Conservation (phyloP, 1,284 basidiomycete species). For the Peniophora sp. region DNA sequence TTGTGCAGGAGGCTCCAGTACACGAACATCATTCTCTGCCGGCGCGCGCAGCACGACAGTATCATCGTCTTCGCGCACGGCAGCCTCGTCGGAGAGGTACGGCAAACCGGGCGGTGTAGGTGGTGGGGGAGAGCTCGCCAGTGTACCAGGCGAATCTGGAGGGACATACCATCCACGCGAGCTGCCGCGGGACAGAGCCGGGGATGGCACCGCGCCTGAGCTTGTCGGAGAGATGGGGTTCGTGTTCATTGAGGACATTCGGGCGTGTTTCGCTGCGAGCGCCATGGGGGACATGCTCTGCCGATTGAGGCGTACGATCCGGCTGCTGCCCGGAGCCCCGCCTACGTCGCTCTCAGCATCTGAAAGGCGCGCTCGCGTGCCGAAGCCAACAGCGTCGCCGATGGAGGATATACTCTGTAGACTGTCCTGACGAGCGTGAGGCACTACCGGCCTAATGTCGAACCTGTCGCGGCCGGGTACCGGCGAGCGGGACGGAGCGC, state of each 20-base stretch:
- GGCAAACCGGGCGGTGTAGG: conserved; percentile 27
- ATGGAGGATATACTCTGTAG: conserved; percentile 58
- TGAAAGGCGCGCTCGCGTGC: conserved; percentile 7
- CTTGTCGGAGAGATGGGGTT: no score
- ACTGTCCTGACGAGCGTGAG: conserved; percentile 32
- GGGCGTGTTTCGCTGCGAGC: conserved; percentile 32
- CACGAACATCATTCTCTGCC: conserved; percentile 8
- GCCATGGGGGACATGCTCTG: conserved; percentile 66
- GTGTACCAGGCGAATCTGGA: conserved; percentile 32
- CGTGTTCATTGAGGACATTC: not conserved
- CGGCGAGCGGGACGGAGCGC: conserved; percentile 23
- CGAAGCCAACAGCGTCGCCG: conserved; percentile 29
- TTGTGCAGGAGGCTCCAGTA: conserved; percentile 21
- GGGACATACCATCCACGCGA: not conserved
- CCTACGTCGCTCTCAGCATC: conserved; percentile 40
- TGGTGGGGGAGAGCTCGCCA: conserved; percentile 33
- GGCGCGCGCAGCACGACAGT: conserved; percentile 5
- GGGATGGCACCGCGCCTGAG: no score
- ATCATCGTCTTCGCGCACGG: conserved; percentile 18
- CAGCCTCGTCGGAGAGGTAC: conserved; percentile 11
- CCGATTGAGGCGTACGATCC: conserved; percentile 57
- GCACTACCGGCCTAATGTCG: conserved; percentile 34
- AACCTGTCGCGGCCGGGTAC: conserved; percentile 32
- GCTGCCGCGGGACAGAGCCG: not conserved
- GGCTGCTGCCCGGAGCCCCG: conserved; percentile 44